phyloP scores from a whole-genome alignment of 2,329 filamentous ascomycete species.

The Fusarium sp. region DNA sequence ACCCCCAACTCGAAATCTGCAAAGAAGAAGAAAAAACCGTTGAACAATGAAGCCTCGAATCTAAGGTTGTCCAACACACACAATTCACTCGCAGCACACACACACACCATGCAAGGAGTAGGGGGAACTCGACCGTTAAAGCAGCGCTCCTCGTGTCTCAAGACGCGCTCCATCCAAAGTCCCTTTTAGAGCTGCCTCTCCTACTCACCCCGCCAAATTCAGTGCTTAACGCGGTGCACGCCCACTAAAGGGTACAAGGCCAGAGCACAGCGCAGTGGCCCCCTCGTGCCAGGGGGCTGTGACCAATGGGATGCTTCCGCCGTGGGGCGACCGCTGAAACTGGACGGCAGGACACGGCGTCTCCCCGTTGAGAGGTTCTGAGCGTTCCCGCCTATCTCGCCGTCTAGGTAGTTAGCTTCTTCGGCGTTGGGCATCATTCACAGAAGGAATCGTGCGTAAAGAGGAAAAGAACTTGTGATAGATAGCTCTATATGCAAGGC shows the following conservation, averaged over 20 bases:
- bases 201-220: slow-evolving; percentile 33
- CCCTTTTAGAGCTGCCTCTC: slow-evolving; percentile 40
- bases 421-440: slow-evolving; percentile 6
- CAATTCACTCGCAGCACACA: background rate
- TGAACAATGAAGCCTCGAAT: slow-evolving; percentile 2
- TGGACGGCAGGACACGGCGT: slow-evolving; percentile 30
- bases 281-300: slow-evolving; percentile 11
- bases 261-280: slow-evolving; percentile 14
- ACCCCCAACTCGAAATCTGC: background rate
- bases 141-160: slow-evolving; percentile 40
- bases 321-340: background rate
- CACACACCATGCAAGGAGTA: slow-evolving; percentile 10
- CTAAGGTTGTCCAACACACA: background rate
- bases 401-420: background rate
- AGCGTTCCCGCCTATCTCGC: background rate
- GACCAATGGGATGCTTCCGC: slow-evolving; percentile 40
- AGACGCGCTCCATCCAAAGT: slow-evolving; percentile 33
- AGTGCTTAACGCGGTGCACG: slow-evolving; percentile 42
- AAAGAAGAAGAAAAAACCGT: background rate
- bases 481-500: slow-evolving; percentile 5
- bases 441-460: background rate
- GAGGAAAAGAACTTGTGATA: background rate
- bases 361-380: slow-evolving; percentile 16
- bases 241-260: slow-evolving; percentile 40
- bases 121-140: slow-evolving; percentile 29